A percentile compares a stretch with the other conserved stretches of the same genome.
phyloP scores from a whole-genome alignment of 1,284 basidiomycete genomes.

The Macrocystidia cucumis region DNA sequence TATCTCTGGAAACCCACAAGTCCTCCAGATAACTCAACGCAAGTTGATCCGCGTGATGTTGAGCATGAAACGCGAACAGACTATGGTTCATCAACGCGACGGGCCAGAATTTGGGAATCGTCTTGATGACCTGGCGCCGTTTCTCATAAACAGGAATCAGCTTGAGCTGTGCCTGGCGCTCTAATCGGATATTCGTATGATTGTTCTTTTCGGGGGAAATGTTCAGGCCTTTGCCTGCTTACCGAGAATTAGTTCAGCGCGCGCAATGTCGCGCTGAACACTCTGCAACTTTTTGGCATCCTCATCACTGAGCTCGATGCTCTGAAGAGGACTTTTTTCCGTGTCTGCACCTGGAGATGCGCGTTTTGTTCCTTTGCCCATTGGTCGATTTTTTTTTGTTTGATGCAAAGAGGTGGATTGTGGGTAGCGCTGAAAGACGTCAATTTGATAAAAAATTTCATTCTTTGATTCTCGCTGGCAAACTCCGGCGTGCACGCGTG shows the following conservation, averaged over 20 bases:
- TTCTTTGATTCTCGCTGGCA: slow-evolving; percentile 9
- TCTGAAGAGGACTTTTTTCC: slow-evolving; percentile 58
- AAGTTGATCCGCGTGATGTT: slow-evolving; percentile 63
- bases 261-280: slow-evolving; percentile 57
- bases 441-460: slow-evolving; percentile 8
- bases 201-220: background rate
- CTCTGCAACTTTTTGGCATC: slow-evolving; percentile 57
- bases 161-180: slow-evolving; percentile 51
- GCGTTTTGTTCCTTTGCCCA: slow-evolving; percentile 60
- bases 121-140: slow-evolving; percentile 56
- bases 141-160: slow-evolving; percentile 57
- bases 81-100: slow-evolving; percentile 67
- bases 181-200: slow-evolving; percentile 26
- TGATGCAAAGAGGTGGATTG: too few species aligned
- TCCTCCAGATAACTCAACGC: slow-evolving; percentile 75
- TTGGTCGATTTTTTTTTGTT: slow-evolving; percentile 11
- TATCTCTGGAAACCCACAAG: slow-evolving; percentile 67
- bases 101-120: slow-evolving; percentile 72
- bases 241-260: slow-evolving; percentile 67
- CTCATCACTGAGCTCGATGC: slow-evolving; percentile 61
- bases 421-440: slow-evolving; percentile 1
- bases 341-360: slow-evolving; percentile 64
- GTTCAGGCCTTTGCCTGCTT: slow-evolving; percentile 22
- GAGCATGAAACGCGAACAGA: slow-evolving; percentile 51
- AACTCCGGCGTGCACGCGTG: too few species aligned